Conservation (phyloP, 345 rosid genomes). For the Citrus hindsii region DNA sequence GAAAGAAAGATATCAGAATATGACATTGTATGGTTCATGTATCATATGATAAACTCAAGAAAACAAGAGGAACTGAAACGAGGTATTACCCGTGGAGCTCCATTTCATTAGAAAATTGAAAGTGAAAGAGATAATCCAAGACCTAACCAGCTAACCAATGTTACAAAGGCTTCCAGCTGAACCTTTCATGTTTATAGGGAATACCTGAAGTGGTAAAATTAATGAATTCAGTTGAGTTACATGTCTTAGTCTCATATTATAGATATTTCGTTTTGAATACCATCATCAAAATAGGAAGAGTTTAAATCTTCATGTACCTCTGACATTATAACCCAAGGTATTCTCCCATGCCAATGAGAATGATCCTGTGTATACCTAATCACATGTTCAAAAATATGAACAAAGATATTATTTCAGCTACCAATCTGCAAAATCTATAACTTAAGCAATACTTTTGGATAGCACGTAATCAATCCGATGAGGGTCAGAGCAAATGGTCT, state of each 20-base stretch:
- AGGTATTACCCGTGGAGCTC: slow-evolving; percentile 40
- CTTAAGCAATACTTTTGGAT: neutral
- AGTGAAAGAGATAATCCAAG: slow-evolving; percentile 69
- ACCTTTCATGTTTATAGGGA: slow-evolving; percentile 80
- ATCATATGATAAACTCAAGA: neutral
- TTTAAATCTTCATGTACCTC: slow-evolving; percentile 44
- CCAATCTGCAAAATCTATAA: neutral
- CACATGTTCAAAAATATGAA: neutral
- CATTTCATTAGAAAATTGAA: slow-evolving; percentile 60
- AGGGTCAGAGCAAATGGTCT: neutral
- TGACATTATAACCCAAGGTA: slow-evolving; percentile 80
- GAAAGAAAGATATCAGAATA: neutral
- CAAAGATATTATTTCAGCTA: neutral
- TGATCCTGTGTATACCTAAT: slow-evolving; percentile 41
- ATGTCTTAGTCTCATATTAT: neutral
- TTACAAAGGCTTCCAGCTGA: slow-evolving; percentile 84
- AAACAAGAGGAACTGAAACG: neutral
- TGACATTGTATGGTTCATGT: neutral
- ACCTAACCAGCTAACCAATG: slow-evolving; percentile 72
- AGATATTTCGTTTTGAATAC: neutral
- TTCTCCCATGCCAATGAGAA: slow-evolving; percentile 70
- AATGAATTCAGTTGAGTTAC: neutral
- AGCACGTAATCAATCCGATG: neutral
- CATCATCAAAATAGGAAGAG: neutral
- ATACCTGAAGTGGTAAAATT: slow-evolving; percentile 44